These are phyloP conservation scores for Coemansia sp. DNA, from an alignment of 192 early-diverging fungal genomes.

Conservation along the genomic window DNA sequence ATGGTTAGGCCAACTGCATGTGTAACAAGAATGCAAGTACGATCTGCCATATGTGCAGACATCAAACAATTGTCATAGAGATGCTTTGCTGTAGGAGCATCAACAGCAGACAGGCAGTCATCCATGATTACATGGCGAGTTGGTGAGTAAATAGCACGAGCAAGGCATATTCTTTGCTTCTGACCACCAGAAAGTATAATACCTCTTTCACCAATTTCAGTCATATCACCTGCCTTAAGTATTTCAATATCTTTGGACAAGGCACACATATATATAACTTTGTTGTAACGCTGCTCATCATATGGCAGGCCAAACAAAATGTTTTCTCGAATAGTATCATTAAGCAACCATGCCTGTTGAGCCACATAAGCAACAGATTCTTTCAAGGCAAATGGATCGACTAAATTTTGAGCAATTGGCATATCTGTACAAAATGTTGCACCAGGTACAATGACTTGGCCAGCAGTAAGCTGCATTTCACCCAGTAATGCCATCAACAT, in stretches of 20 bases:
- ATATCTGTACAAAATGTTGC: constrained; percentile 68
- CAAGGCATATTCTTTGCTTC: constrained; percentile 82
- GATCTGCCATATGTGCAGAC: constrained; percentile 63
- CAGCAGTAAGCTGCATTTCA: constrained; percentile 62
- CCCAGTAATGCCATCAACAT: constrained; percentile 80
- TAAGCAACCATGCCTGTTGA: constrained; percentile 76
- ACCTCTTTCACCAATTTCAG: constrained; percentile 91
- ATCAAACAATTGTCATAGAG: constrained; percentile 78
- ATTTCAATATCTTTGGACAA: constrained; percentile 79
- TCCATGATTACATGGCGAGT: constrained; percentile 77
- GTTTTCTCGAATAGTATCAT: constrained; percentile 76
- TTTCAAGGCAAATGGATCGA: constrained; percentile 22
- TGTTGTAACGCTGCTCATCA: constrained; percentile 73
- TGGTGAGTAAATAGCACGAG: constrained; percentile 83
- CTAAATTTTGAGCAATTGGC: constrained; percentile 8
- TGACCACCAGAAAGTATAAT: constrained; percentile 88
- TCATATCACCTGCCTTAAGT: constrained; percentile 84
- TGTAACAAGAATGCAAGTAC: constrained; percentile 89
- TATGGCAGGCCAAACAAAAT: constrained; percentile 83
- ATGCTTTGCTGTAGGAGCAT: constrained; percentile 90
- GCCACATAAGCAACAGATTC: constrained; percentile 81
- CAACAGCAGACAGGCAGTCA: constrained; percentile 92
- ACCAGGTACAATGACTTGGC: constrained; percentile 44
- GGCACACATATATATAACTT: constrained; percentile 83
- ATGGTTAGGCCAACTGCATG: constrained; percentile 78